Base-by-base conservation (phyloP, 2,329 filamentous ascomycete species). In the Neofusicoccum cordaticola region DNA sequence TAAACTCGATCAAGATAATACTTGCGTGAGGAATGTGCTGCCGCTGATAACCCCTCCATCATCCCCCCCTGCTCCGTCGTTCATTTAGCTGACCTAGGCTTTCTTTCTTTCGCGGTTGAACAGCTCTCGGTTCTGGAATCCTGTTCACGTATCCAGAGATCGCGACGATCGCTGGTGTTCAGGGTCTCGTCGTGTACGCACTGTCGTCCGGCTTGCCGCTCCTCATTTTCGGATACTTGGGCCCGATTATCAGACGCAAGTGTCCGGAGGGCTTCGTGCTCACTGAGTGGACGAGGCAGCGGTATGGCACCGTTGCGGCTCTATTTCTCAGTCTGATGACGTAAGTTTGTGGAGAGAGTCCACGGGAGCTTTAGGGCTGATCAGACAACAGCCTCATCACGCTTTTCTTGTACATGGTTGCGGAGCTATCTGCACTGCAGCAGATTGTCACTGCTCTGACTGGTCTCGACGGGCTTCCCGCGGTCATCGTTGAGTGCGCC, bases 1-100 rank as follows among this genome's bases (percentile, higher is more conserved):
- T 90, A 81, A 88, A 94, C 91, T 94, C 91, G 91, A 95, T 91
- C 91, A 95, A 95, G 91, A 91, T 94, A 95, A 94, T 93, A 90
- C 91, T 95, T 95, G 91, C 91, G 91, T 94, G 91, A 89, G 91
- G 90, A 94, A 93, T 85, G 91, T 94, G 91, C 90, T 93, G 91
- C 91, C 91, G 90, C 90, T 92, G 87, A 69, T 74, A 34, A 51
- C 72, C 81, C 67, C 78, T 73, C 71, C 69, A 71, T 63, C 67
- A 67, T 69, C 65, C 64, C 63, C 63, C 57, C n/a, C 52, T 47
- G 50, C 42, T 47, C 27, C n/a, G 41, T 37, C 11, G 56, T 60
- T 45, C 56, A 37, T 22, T 37, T 27, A 65, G 73, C 75, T 78
- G 67, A 78, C 73, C 68, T 51, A 74, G 76, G 73, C 68, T 62